These are phyloP conservation scores for Penicillium sclerotigenum DNA, from an alignment of 2,329 filamentous ascomycete species.

Conservation along the genomic window DNA sequence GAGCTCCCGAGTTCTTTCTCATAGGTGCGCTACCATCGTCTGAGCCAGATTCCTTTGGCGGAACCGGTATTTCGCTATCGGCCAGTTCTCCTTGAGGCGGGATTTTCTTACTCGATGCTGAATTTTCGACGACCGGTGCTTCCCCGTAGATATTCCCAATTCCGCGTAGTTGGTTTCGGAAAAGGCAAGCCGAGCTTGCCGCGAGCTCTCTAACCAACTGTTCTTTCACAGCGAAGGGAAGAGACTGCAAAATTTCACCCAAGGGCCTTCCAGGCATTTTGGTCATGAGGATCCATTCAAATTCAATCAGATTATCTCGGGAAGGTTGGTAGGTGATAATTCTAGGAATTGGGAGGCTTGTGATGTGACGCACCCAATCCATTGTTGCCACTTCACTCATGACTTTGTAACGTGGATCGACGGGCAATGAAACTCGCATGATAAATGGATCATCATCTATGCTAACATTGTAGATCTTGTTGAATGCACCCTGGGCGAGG, in stretches of 20 bases:
- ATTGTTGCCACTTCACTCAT: conserved; percentile 17
- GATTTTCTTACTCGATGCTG: neutral
- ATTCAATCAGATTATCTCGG: conserved; percentile 14
- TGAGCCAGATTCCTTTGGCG: too few species aligned
- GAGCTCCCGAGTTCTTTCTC: too few species aligned
- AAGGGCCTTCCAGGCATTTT: conserved; percentile 10
- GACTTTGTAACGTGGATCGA: conserved; percentile 9
- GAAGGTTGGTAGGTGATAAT: conserved; percentile 13
- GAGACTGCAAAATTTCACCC: conserved; percentile 3
- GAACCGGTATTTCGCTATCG: neutral
- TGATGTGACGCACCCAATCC: conserved; percentile 6
- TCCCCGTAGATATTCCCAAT: conserved; percentile 4
- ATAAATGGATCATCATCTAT: neutral
- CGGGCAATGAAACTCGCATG: conserved; percentile 13
- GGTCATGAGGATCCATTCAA: conserved; percentile 19
- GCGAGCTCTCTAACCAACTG: conserved; percentile 5
- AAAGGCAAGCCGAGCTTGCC: conserved; percentile 4
- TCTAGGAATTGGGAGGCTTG: conserved; percentile 12
- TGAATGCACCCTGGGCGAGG: neutral
- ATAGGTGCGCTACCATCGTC: neutral
- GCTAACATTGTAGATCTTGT: neutral
- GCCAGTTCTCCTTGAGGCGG: neutral
- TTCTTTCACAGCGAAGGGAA: conserved; percentile 7
- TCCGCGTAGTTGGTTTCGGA: neutral
- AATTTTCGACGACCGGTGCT: neutral